A percentile compares a stretch with the other conserved stretches of the same genome.
Evolutionary conservation across 805 yeast genomes (phyloP).

Genomic region (Lachancea meyersii): DNA sequence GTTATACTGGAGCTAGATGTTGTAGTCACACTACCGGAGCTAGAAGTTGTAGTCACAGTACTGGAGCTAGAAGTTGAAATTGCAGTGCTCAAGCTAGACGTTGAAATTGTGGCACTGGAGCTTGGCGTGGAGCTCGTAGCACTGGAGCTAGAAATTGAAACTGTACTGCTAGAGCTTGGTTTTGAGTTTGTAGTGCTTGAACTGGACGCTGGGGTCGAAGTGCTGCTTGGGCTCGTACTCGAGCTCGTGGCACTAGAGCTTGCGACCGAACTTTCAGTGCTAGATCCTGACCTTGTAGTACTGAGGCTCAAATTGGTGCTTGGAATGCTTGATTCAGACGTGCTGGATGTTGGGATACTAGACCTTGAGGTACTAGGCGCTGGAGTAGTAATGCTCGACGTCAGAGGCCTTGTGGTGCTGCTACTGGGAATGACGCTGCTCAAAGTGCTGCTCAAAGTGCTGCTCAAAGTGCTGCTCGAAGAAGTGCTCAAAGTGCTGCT

Average conservation of each 20-base stretch:
- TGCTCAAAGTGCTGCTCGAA: not conserved
- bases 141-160: not conserved
- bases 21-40: too few relatives aligned
- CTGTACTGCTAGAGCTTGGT: too few relatives aligned
- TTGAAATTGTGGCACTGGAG: not conserved
- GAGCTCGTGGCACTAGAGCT: not conserved
- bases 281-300: not conserved
- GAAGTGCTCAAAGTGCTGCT: not conserved
- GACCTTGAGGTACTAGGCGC: not conserved
- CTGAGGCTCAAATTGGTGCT: not conserved
- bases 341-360: not conserved
- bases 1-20: too few relatives aligned
- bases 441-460: not conserved
- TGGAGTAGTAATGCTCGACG: not conserved
- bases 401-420: not conserved
- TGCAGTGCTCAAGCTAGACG: not conserved
- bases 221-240: not conserved
- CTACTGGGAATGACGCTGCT: not conserved
- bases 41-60: not conserved
- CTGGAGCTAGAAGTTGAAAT: too few relatives aligned
- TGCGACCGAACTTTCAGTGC: not conserved
- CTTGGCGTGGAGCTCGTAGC: not conserved
- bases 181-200: too few relatives aligned
- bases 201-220: too few relatives aligned
- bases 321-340: not conserved